Evolutionary conservation across 495 filamentous ascomycete genomes (phyloP).

Genomic region (Tirmania nivea): DNA sequence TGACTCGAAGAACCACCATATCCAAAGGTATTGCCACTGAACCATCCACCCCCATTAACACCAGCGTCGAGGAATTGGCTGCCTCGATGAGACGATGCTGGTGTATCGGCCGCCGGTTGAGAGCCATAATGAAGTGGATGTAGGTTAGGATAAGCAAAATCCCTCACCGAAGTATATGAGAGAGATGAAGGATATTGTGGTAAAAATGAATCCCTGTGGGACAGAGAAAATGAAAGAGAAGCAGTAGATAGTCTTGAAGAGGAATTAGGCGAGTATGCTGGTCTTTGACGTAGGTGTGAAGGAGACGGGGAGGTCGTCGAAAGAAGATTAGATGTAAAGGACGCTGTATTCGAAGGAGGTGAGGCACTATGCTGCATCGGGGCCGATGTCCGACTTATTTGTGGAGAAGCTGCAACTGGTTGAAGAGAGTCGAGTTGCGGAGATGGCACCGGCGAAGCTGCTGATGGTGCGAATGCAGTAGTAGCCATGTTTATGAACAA

Average conservation of each 20-base stretch:
- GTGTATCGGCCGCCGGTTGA: constrained; percentile 60
- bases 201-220: constrained; percentile 50
- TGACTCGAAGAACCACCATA: constrained; percentile 7
- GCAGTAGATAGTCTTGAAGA: constrained; percentile 35
- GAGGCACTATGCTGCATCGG: constrained; percentile 22
- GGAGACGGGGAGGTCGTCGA: constrained; percentile 34
- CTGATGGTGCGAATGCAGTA: background rate
- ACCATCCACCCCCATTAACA: constrained; percentile 8
- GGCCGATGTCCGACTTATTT: constrained; percentile 15
- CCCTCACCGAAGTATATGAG: constrained; percentile 72
- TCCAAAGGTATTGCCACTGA: constrained; percentile 12
- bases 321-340: constrained; percentile 28
- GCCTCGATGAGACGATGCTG: constrained; percentile 44
- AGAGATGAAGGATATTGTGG: constrained; percentile 69
- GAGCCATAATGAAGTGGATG: constrained; percentile 85
- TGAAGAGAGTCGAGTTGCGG: background rate
- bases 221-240: constrained; percentile 36
- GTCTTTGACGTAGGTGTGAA: constrained; percentile 28
- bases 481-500: too few relatives aligned
- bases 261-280: constrained; percentile 35
- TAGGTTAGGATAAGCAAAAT: constrained; percentile 72
- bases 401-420: constrained; percentile 25
- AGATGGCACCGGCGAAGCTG: background rate
- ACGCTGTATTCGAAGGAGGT: constrained; percentile 25
- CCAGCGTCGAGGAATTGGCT: constrained; percentile 15